Conservation (phyloP, 140 eudicot species). For the Flaveria floridana region DNA sequence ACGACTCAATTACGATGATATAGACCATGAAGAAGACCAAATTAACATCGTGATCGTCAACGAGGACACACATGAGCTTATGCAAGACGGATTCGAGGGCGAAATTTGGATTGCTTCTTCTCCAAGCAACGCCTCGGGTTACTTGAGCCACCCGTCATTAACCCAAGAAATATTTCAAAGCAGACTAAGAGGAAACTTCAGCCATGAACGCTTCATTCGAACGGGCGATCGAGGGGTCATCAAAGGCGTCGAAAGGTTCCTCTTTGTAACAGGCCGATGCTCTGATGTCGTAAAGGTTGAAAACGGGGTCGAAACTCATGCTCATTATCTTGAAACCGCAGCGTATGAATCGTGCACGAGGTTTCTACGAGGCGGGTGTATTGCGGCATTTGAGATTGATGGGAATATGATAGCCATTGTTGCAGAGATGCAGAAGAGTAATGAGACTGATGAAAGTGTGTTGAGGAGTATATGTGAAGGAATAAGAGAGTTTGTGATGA, state of each 20-base stretch:
- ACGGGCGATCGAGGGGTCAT: conserved; percentile 74
- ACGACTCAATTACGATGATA: conserved; percentile 40
- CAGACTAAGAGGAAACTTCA: conserved; percentile 36
- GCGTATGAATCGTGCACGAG: conserved; percentile 49
- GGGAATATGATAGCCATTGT: conserved; percentile 36
- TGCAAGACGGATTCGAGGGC: conserved; percentile 66
- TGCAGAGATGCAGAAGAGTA: conserved; percentile 60
- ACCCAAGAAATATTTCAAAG: conserved; percentile 54
- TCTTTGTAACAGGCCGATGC: conserved; percentile 63
- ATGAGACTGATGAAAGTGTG: conserved; percentile 21
- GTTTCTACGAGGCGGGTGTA: conserved; percentile 63
- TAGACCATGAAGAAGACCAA: conserved; percentile 42
- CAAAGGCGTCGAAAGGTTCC: conserved; percentile 55
- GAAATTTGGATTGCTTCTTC: conserved; percentile 76
- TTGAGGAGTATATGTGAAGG: conserved; percentile 51
- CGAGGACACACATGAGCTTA: conserved; percentile 57
- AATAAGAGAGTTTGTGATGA: conserved; percentile 41
- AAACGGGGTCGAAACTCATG: conserved; percentile 42
- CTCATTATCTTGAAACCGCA: conserved; percentile 70
- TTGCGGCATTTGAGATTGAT: conserved; percentile 50
- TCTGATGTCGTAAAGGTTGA: conserved; percentile 50
- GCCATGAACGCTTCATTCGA: conserved; percentile 45
- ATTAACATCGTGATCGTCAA: conserved; percentile 55
- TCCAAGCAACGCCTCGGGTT: conserved; percentile 69
- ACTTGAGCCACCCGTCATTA: conserved; percentile 60